Percentiles rank a stretch among this genome's conserved stretches.
Evolutionary conservation across 768 basidiomycete species (phyloP).

Genomic region (Trametes villosa): DNA sequence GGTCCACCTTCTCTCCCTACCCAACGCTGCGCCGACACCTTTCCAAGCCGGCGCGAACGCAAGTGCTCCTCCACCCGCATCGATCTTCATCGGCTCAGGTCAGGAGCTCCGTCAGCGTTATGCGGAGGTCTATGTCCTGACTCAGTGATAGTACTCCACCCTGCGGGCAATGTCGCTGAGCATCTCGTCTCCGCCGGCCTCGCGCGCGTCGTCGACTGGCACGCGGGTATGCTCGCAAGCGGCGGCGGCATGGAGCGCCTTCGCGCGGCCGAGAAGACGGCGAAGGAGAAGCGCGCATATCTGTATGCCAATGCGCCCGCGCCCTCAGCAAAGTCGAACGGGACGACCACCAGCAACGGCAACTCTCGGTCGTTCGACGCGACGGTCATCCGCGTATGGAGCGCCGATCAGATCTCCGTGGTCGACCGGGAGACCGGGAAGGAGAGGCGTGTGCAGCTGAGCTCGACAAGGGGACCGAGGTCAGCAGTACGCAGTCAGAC

Average conservation of each 20-base stretch:
- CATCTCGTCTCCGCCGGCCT: conserved; percentile 83
- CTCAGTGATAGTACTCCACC: conserved; percentile 77
- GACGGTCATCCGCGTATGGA: conserved; percentile 87
- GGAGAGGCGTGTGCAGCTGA: conserved; percentile 85
- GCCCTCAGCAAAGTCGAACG: conserved; percentile 53
- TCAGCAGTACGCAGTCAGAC: conserved; percentile 39
- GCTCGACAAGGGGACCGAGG: conserved; percentile 88
- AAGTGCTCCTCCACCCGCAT: conserved; percentile 66
- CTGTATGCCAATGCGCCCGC: conserved; percentile 67
- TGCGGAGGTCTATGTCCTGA: no score
- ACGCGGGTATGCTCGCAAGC: conserved; percentile 90
- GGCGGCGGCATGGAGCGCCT: conserved; percentile 87
- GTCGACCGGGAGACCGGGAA: conserved; percentile 70
- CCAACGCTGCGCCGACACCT: conserved; percentile 76
- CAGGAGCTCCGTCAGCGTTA: conserved; percentile 17
- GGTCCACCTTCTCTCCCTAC: conserved; percentile 79
- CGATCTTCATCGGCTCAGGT: conserved; percentile 90
- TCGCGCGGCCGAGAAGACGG: conserved; percentile 78
- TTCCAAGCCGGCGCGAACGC: conserved; percentile 66
- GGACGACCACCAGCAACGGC: conserved; percentile 46
- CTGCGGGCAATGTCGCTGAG: conserved; percentile 93
- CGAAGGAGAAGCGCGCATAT: conserved; percentile 73
- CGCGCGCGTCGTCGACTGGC: conserved; percentile 95
- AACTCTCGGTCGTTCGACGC: conserved; percentile 70
- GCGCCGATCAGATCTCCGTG: conserved; percentile 87